These are phyloP conservation scores for Sordariomycetes sp. DNA, from an alignment of 2,329 filamentous ascomycete genomes.

Conservation along the genomic window DNA sequence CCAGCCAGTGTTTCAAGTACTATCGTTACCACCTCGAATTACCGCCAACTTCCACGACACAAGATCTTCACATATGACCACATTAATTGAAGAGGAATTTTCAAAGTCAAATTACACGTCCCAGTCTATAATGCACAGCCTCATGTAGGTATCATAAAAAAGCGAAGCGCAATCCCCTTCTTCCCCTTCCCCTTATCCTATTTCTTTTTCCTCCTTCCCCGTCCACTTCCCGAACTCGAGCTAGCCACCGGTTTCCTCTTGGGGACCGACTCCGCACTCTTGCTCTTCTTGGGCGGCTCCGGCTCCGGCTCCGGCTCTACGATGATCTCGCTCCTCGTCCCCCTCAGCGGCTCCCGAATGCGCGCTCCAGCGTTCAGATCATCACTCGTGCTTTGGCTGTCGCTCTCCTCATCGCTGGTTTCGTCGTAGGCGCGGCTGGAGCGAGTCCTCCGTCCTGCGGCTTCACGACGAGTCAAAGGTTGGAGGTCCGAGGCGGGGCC, in stretches of 20 bases:
- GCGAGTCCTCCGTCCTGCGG: no score
- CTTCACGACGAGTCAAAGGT: conserved; percentile 15
- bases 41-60: no score
- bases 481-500: conserved; percentile 18
- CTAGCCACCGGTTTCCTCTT: conserved; percentile 27
- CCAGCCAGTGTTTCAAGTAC: no score
- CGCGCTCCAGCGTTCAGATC: conserved; percentile 24
- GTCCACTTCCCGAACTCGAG: conserved; percentile 4
- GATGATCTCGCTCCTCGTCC: conserved; percentile 23
- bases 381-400: conserved; percentile 25
- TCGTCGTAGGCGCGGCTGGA: conserved; percentile 19
- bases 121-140: neutral
- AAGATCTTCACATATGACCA: neutral
- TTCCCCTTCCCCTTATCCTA: conserved; percentile 8
- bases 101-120: neutral
- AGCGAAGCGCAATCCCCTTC: conserved; percentile 1
- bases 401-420: conserved; percentile 20
- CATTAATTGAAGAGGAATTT: neutral
- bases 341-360: conserved; percentile 16
- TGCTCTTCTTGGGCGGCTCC: conserved; percentile 28
- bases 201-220: conserved; percentile 22
- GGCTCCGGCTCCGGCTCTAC: conserved; percentile 24
- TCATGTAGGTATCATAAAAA: conserved; percentile 1
- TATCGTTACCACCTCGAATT: no score
- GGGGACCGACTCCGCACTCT: conserved; percentile 21